phyloP scores from a whole-genome alignment of 164 flowering plant genomes.

The Nelumbo lutea region DNA sequence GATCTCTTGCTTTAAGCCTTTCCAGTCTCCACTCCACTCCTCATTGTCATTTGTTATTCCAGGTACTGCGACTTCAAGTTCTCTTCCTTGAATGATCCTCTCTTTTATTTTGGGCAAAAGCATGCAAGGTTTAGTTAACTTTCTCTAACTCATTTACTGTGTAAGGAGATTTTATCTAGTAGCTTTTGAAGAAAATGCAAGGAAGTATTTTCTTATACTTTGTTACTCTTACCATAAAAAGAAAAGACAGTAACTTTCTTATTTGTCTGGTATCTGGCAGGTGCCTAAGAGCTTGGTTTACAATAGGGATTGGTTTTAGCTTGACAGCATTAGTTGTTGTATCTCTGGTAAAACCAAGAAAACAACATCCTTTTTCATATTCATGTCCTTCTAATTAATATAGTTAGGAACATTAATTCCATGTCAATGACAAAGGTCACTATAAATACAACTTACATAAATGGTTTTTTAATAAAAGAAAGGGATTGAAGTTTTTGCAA shows the following conservation, averaged over 20 bases:
- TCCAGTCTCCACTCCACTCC: background rate
- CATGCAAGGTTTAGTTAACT: slow-evolving; percentile 21
- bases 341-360: slow-evolving; percentile 26
- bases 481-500: too few species aligned
- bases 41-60: slow-evolving; percentile 1
- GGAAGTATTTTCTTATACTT: too few species aligned
- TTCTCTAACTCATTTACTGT: background rate
- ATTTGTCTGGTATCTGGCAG: slow-evolving; percentile 7
- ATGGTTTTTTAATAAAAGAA: too few species aligned
- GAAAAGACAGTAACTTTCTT: background rate
- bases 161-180: too few species aligned
- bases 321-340: slow-evolving; percentile 39
- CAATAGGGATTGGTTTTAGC: slow-evolving; percentile 56
- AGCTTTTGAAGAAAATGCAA: too few species aligned
- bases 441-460: background rate
- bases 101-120: slow-evolving; percentile 42
- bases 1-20: background rate
- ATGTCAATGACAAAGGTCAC: background rate
- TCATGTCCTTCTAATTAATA: background rate
- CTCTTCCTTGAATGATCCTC: slow-evolving; percentile 30
- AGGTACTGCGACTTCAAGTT: slow-evolving; percentile 59
- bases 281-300: slow-evolving; percentile 47
- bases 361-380: background rate
- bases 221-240: too few species aligned
- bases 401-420: background rate